Conservation (phyloP, 148 eudicot genomes). For the Amaranthus hypochondriacus region DNA sequence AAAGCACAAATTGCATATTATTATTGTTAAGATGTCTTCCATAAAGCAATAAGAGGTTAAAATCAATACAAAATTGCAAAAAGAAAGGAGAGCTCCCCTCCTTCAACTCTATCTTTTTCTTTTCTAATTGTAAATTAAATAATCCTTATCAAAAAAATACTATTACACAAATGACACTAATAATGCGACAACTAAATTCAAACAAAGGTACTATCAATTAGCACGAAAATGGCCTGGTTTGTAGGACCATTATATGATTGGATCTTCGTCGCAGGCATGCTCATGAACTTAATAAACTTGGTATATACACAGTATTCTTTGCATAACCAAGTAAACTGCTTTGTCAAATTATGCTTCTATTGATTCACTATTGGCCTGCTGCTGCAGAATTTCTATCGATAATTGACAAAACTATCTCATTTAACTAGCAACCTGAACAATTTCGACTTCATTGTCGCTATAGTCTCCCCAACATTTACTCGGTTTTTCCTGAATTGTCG, state of each 20-base stretch:
- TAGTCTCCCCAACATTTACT: slow-evolving; percentile 77
- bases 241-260: slow-evolving; percentile 6
- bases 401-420: slow-evolving; percentile 15
- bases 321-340: background rate
- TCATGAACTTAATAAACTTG: background rate
- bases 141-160: slow-evolving; percentile 14
- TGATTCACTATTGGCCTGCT: slow-evolving; percentile 21
- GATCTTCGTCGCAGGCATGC: slow-evolving; percentile 1
- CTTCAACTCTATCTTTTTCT: slow-evolving; percentile 12
- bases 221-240: background rate
- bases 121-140: slow-evolving; percentile 12
- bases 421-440: slow-evolving; percentile 41
- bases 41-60: slow-evolving; percentile 1
- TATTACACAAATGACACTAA: slow-evolving; percentile 12
- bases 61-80: slow-evolving; percentile 21
- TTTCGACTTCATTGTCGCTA: slow-evolving; percentile 63
- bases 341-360: slow-evolving; percentile 6
- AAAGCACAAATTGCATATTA: slow-evolving; percentile 13
- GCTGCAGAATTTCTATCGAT: background rate
- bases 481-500: slow-evolving; percentile 36
- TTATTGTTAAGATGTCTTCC: slow-evolving; percentile 13
- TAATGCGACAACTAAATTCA: background rate
- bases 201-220: background rate
- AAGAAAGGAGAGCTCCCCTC: background rate
- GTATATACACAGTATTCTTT: background rate